A percentile compares a stretch with the other conserved stretches of the same genome.
These are phyloP conservation scores for Hypericum androsaemum DNA, from an alignment of 345 rosid species.

Conservation along the genomic window DNA sequence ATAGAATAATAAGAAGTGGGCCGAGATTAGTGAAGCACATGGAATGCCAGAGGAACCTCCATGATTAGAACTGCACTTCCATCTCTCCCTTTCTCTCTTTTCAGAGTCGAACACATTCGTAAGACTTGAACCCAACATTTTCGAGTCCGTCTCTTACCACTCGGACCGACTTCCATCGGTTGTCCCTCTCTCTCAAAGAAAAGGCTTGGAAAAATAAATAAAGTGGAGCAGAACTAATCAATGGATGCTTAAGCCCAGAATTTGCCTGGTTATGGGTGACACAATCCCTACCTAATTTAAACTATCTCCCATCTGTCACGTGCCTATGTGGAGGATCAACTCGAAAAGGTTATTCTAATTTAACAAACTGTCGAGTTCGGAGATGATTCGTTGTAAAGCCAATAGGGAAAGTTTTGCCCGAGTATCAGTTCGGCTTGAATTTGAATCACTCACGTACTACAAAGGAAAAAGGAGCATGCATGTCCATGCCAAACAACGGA, in stretches of 20 bases:
- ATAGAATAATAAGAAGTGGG: slow-evolving; percentile 44
- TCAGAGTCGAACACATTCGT: slow-evolving; percentile 7
- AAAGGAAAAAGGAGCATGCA: too few relatives aligned
- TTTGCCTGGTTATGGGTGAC: slow-evolving; percentile 21
- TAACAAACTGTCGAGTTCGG: too few relatives aligned
- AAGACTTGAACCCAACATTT: too few relatives aligned
- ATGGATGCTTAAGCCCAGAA: slow-evolving; percentile 7
- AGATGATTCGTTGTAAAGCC: too few relatives aligned
- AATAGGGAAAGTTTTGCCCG: too few relatives aligned
- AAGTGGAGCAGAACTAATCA: neutral
- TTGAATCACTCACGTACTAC: too few relatives aligned
- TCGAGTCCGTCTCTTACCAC: too few relatives aligned
- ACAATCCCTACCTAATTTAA: slow-evolving; percentile 16
- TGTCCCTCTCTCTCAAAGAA: too few relatives aligned
- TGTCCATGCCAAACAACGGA: too few relatives aligned
- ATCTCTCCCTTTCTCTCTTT: slow-evolving; percentile 7
- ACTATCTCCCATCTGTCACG: slow-evolving; percentile 20
- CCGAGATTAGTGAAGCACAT: slow-evolving; percentile 40
- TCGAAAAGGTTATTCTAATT: neutral
- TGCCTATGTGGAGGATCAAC: slow-evolving; percentile 14
- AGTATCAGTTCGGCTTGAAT: too few relatives aligned
- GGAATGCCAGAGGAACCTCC: slow-evolving; percentile 42
- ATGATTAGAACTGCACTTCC: slow-evolving; percentile 38
- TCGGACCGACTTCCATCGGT: too few relatives aligned
- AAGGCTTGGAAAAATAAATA: neutral